Evolutionary conservation across 805 yeast genomes (phyloP), one percentile per base, ranked within the genome.

Genomic region (Suhomyces canberraensis): DNA sequence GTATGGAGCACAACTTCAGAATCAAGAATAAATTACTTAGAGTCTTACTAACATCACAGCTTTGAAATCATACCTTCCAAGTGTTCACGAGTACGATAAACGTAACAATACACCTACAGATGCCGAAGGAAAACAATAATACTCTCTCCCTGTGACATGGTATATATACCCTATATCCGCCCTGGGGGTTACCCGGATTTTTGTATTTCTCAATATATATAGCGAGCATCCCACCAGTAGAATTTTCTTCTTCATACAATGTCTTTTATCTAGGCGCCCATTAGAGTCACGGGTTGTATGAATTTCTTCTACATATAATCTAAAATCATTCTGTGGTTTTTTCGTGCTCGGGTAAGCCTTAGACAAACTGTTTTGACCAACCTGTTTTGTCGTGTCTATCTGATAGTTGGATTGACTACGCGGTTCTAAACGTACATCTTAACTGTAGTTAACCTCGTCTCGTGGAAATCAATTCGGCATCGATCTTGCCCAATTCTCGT

Each of bases 291-390:
- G 77, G 78, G 55, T 60, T 69, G 64, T 66, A 62, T 71, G 72
- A 57, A 39, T 45, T 52, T 53, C 64, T 53, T 65, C 75, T 52
- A 67, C 78, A 66, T 68, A 64, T 66, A 67, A 54, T 61, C 77
- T 61, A 52, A 52, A 48, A 46, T 60, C 65, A 58, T 66, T 57
- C 36, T 62, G 71, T 61, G 69, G 58, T 61, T 58, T 45, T 66
- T 75, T 75, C 86, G 95, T 85, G 95, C 95, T 85, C 90, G 93
- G 93, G 93, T 84, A 66, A 69, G 85, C 84, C 93, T 84, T 75
- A 85, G 90, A 85, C 64, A 39, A 66, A 78, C 51, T 52, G 67
- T 75, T 71, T 72, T 61, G 58, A 58, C 61, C 71, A 73, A 76
- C 76, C 71, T 55, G 47, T 62, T 64, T 66, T 70, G 81, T 70